Conservation (phyloP, 2,329 filamentous ascomycete genomes). For the Byssochlamys sp. region DNA sequence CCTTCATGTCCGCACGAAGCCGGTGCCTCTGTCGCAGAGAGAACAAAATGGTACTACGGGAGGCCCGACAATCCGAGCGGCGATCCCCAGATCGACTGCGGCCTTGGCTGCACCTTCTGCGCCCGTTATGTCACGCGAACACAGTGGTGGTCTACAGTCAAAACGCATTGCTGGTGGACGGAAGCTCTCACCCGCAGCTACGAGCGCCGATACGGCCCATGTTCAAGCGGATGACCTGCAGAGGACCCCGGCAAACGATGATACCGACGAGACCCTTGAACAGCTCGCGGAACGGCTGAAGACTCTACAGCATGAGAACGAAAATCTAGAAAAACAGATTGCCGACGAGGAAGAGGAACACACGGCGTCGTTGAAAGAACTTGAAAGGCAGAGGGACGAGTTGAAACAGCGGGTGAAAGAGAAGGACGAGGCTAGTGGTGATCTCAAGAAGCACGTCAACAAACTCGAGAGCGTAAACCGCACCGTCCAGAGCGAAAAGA, state of each 20-base stretch:
- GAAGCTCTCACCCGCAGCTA: constrained; percentile 63
- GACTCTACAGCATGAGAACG: constrained; percentile 68
- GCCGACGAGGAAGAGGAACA: constrained; percentile 60
- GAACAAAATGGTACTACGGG: constrained; percentile 26
- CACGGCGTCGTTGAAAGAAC: constrained; percentile 53
- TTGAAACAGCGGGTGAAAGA: constrained; percentile 71
- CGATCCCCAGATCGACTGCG: constrained; percentile 42
- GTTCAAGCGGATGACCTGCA: constrained; percentile 31
- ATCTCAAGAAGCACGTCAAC: constrained; percentile 70
- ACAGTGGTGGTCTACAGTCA: constrained; percentile 45
- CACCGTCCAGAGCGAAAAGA: constrained; percentile 65
- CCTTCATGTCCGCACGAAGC: constrained; percentile 68
- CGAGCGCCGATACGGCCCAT: constrained; percentile 30
- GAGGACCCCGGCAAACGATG: constrained; percentile 33
- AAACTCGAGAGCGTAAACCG: constrained; percentile 73
- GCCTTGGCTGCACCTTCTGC: constrained; percentile 53
- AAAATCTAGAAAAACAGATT: constrained; percentile 63
- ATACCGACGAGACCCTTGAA: constrained; percentile 59
- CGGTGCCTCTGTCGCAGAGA: constrained; percentile 34
- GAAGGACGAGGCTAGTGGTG: constrained; percentile 81
- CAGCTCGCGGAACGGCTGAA: constrained; percentile 76
- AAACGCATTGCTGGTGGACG: constrained; percentile 63
- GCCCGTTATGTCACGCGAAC: constrained; percentile 56
- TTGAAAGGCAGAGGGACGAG: constrained; percentile 69
- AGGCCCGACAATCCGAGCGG: constrained; percentile 42